Evolutionary conservation across 2,329 filamentous ascomycete species (phyloP), one percentile per base, ranked within the genome.

Genomic region (Monosporascus sp.): DNA sequence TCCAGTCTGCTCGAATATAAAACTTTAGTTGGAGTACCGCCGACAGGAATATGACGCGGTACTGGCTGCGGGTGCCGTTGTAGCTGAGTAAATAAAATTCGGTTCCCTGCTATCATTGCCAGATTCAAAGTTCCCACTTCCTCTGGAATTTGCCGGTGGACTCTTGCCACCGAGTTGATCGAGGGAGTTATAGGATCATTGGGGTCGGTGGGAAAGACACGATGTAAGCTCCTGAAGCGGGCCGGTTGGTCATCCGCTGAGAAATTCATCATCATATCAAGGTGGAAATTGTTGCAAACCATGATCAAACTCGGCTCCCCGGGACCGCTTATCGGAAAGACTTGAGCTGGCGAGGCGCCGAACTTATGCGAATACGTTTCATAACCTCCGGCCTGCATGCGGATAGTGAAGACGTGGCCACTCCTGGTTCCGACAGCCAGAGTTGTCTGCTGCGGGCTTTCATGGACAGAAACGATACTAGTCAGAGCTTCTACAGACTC

Each of bases 1-100:
- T 78, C 73, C 48, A 84, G 73, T 7, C 68, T 68, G 37, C 76
- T 71, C 1, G 81, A 85, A 61, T 82, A 84, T 4, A 86, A 66
- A 1, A 86, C 60, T 43, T 79, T 76, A 14, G 69, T 69, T 2
- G 81, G 81, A 2, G 76, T 77, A 8, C 78, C 78, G 1, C 52
- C 37, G 11, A 64, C 52, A 3, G 58, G 57, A 11, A 69, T 56
- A 49, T 64, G 61, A 7, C 67, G 62, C 22, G 64, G 65, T 22
- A 69, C 69, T 11, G 69, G 68, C 22, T 68, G 60, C 7, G 64
- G 59, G 40, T 51, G 50, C 26, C 52, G 50, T 53, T 78, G 74
- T 45, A 86, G 64, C 46, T 83, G 77, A 5, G 80, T 75, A 37
- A 87, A 63, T 22, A 84, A 69, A 34, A 87, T 66, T 14, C 72